These are phyloP conservation scores for Beta macrorhiza DNA, from an alignment of 179 eudicot genomes.

Conservation along the genomic window DNA sequence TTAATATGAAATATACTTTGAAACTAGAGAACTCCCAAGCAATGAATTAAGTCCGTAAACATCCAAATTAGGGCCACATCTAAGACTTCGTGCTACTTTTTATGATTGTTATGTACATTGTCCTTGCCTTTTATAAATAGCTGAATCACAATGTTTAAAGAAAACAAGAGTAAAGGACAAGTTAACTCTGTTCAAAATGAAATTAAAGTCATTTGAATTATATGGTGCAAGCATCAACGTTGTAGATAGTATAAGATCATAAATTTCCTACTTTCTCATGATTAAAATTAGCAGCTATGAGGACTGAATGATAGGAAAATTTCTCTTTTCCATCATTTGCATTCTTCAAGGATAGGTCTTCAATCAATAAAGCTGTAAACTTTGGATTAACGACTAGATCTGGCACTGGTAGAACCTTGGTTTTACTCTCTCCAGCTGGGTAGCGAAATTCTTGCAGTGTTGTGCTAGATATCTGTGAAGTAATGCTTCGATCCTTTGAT, in stretches of 20 bases:
- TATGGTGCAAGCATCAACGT: neutral
- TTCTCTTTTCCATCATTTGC: neutral
- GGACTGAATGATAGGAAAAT: neutral
- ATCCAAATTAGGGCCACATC: too few relatives aligned
- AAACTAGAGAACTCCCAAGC: too few relatives aligned
- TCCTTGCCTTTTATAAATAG: neutral
- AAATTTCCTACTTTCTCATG: neutral
- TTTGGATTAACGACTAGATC: neutral
- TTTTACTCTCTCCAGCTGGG: neutral
- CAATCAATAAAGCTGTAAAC: neutral
- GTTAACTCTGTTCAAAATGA: neutral
- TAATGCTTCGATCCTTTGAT: neutral
- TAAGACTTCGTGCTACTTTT: too few relatives aligned
- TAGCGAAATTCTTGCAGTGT: neutral
- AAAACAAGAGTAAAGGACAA: neutral
- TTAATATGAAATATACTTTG: too few relatives aligned
- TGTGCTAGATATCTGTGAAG: neutral
- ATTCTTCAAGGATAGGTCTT: neutral
- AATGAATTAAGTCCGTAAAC: too few relatives aligned
- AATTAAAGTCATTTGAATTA: neutral
- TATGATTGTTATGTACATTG: neutral
- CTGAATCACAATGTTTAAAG: neutral
- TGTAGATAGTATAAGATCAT: neutral
- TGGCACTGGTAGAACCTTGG: neutral
- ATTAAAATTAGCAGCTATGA: too few relatives aligned